Evolutionary conservation across 2,329 filamentous ascomycete genomes (phyloP), one percentile per base, ranked within the genome.

Genomic region (Hypoxylon sp.): DNA sequence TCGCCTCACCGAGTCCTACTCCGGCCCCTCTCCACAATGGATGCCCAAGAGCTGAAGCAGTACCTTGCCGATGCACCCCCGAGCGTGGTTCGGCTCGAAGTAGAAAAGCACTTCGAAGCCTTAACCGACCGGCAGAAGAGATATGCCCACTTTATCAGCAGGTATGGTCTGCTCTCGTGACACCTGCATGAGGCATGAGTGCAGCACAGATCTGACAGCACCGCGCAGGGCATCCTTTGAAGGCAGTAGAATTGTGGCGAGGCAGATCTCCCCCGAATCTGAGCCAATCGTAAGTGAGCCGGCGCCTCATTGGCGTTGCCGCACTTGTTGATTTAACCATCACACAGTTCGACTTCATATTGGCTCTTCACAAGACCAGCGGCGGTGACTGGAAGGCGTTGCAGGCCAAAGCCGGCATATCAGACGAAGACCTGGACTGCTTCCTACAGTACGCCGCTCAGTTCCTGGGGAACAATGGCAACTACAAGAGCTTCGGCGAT

Each of bases 61-160:
- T 97, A 96, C 75, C 83, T 96, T 60, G 93, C 95, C 42, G 95
- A 99, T 76, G 88, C 89, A 63, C 95, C 95, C 41, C 95, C 95
- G 1, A 90, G 88, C 45, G 86, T 97, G 54, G 94, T 97, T 57
- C 87, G 88, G 43, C 85, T 99, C 46, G 88, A 92, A 74, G 95
- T 98, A 74, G 92, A 92, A 78, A 90, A 92, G 72, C 94, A 98
- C 77, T 99, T 98, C 69, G 89, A 94, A 52, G 86, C 87, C 29
- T 76, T 95, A 60, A 83, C 78, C 49, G 85, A 90, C 69, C 81
- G 89, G 72, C 86, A 96, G 79, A 92, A 94, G 79, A 88, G 90
- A 72, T 97, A 97, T 81, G 90, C 93, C 63, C 93, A 97, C 77
- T 92, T 88, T 72, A 91, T 96, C 72, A 91, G 88, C 83, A 86